Conservation (phyloP, 345 rosid species). For the Leavenworthia alabamica region DNA sequence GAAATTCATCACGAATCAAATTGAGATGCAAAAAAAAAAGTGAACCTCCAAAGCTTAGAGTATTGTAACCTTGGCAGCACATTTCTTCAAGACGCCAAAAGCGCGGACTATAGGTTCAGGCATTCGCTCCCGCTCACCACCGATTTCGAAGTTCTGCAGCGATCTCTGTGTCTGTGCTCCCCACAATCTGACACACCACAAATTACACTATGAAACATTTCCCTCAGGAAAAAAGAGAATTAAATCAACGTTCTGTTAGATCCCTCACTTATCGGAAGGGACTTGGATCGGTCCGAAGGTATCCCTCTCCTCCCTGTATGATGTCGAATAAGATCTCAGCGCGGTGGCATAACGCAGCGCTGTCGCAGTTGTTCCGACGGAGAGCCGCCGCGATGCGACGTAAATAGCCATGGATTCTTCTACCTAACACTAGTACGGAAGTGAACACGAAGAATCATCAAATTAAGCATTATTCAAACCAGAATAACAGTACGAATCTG, state of each 20-base stretch:
- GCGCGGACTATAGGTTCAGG: constrained; percentile 95
- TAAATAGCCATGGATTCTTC: constrained; percentile 47
- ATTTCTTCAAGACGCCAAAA: constrained; percentile 87
- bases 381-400: constrained; percentile 54
- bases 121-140: constrained; percentile 88
- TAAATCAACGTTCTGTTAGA: constrained; percentile 1
- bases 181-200: constrained; percentile 54
- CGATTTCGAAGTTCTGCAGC: constrained; percentile 87
- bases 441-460: not conserved
- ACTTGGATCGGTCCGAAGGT: constrained; percentile 91
- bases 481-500: not conserved
- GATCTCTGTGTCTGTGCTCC: constrained; percentile 98
- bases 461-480: not conserved
- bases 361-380: constrained; percentile 37
- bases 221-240: not conserved
- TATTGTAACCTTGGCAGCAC: constrained; percentile 77
- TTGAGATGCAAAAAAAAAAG: not conserved
- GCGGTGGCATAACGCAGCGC: constrained; percentile 44
- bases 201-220: not conserved
- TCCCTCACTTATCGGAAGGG: constrained; percentile 65
- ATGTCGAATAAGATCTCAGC: constrained; percentile 48
- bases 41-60: not conserved
- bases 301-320: constrained; percentile 83
- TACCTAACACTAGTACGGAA: constrained; percentile 3
- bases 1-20: not conserved